Evolutionary conservation across 2,329 filamentous ascomycete genomes (phyloP), one percentile per base, ranked within the genome.

Genomic region (Talaromyces piceae): DNA sequence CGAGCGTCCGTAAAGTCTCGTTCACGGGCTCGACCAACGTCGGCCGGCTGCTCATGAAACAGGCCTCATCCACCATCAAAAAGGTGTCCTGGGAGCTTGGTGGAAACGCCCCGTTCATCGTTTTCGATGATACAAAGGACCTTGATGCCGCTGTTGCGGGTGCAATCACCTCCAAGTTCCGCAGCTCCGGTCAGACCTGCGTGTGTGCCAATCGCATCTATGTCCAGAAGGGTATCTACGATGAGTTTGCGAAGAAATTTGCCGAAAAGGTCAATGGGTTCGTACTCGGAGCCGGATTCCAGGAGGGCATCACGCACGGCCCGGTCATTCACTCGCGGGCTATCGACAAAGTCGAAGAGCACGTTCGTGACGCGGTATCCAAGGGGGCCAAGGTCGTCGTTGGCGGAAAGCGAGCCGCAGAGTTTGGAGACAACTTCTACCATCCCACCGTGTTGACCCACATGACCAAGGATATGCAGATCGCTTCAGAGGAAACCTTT

Each of bases 91-190:
- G 95, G 67, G 91, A 97, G 67, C 84, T 97, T 1, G 91, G 91
- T 50, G 93, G 91, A 45, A 97, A 97, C 67, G 88, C 91, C 0
- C 91, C 91, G 1, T 95, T 96, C 67, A 96, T 97, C 58, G 89
- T 97, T 28, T 97, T 97, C 64, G 90, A 97, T 63, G 91, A 97
- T 63, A 67, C 68, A 13, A 88, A 91, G 18, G 88, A 97, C 64
- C 73, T 97, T 18, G 91, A 96, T 53, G 73, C 76, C 4, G 93
- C 93, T 2, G 89, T 97, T 1, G 74, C 82, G 0, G 91, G 91
- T 23, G 90, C 90, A 45, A 80, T 97, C 49, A 75, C 84, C 22
- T 91, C 82, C 63, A 98, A 97, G 70, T 97, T 97, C 81, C 86
- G 93, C 50, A 89, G 86, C 31, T 94, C 88, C 0, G 93, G 93